Base-by-base conservation (phyloP, 139 green algal species). In the Nannochloris sp. region DNA sequence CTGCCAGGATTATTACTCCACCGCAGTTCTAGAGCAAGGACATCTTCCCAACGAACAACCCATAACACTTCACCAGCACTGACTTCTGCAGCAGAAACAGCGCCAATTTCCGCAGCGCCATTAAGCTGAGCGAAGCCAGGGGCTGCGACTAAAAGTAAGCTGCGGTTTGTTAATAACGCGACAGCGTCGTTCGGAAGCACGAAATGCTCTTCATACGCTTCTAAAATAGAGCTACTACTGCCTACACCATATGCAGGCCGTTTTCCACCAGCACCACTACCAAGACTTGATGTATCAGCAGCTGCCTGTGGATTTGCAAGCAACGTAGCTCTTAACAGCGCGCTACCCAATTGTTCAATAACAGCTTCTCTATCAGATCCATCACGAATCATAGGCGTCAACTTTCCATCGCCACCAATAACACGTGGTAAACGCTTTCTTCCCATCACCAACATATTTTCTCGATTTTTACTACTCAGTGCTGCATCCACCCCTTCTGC, bases 141-240 rank as follows among this genome's bases (percentile, higher is more conserved):
- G 2, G 83, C 83, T 37, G 70, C 10, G 48, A 95, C 53, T 59
- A 89, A 72, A 67, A 91, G 61, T 27, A 87, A 53, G 13, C 83
- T 62, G 30, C 47, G 55, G 61, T 83, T 85, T 31, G 86, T 96
- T 55, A 95, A 70, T 37, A 96, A 57, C 25, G 84, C 54, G 33
- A 90, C 84, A 4, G 67, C 66, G 24, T 80, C 63, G 1, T 79
- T 65, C 4, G 86, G 86, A 61, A 96, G 77, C 56, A 88, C 45
- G 61, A 85, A 83, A 70, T 96, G 90, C 45, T 84, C 71, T 66
- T 96, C 90, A 35, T 96, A 96, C 0, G 68, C 56, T 31, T 77
- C 79, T 33, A 57, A 5, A 38, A 19, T 10, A 36, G 23, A 42
- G 1, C 51, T n/a, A 1, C 27, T 67, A 55, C 2, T 46, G n/a